phyloP scores from a whole-genome alignment of 2,329 filamentous ascomycete species.

The Aspergillus chevalieri region DNA sequence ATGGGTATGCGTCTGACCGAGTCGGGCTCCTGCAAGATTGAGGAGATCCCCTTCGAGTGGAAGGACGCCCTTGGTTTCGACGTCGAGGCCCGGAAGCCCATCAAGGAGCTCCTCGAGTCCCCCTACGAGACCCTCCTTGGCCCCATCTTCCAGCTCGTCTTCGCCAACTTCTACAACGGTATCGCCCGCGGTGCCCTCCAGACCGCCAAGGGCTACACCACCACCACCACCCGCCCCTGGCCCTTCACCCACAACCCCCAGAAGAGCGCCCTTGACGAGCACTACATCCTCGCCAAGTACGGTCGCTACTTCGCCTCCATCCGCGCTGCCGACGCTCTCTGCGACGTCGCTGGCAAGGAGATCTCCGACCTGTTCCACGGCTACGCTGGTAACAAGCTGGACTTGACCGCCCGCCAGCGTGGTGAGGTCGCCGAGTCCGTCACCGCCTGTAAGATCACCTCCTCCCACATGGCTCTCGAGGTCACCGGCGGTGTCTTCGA shows the following conservation, averaged over 20 bases:
- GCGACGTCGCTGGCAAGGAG: constrained; percentile 50
- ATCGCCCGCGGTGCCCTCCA: constrained; percentile 56
- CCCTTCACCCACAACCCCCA: constrained; percentile 60
- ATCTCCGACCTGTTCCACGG: constrained; percentile 44
- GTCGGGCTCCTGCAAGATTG: constrained; percentile 57
- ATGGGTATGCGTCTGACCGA: constrained; percentile 59
- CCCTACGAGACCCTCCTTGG: constrained; percentile 55
- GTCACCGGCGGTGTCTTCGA: constrained; percentile 60
- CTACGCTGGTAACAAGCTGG: constrained; percentile 34
- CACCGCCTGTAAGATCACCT: constrained; percentile 57
- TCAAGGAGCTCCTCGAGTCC: constrained; percentile 46
- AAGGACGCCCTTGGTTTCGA: constrained; percentile 59
- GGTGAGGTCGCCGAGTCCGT: constrained; percentile 59
- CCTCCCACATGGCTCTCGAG: constrained; percentile 54
- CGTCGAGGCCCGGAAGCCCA: constrained; percentile 43
- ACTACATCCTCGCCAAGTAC: constrained; percentile 61
- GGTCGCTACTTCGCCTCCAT: constrained; percentile 59
- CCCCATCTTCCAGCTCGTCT: constrained; percentile 58
- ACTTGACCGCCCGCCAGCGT: constrained; percentile 47
- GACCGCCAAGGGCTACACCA: constrained; percentile 53
- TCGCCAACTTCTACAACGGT: constrained; percentile 60
- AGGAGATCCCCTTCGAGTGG: constrained; percentile 55
- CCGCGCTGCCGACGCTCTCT: constrained; percentile 53
- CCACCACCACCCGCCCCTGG: constrained; percentile 54
- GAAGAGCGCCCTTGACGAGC: constrained; percentile 54